Conservation (phyloP, 352 stramenopile species). For the Halophytophthora batemanensis region DNA sequence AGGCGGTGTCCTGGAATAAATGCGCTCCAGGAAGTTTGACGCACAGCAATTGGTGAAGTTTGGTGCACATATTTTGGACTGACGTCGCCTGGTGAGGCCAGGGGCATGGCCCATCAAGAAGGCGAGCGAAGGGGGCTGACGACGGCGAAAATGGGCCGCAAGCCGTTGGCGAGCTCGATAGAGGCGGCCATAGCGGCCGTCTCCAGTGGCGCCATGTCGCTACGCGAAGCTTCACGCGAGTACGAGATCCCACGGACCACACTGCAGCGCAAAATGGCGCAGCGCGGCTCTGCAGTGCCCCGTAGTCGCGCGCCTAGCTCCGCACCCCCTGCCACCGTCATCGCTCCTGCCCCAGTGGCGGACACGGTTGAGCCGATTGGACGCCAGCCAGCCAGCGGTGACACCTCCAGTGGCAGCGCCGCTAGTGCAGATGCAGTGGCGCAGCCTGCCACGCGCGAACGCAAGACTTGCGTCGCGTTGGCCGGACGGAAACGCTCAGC, state of each 20-base stretch:
- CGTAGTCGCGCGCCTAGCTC: neutral
- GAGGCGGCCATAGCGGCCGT: constrained; percentile 65
- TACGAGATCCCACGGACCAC: constrained; percentile 71
- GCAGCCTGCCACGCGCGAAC: neutral
- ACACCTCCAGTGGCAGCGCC: constrained; percentile 16
- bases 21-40: too few species aligned
- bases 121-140: neutral
- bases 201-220: constrained; percentile 49
- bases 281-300: neutral
- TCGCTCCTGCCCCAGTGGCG: constrained; percentile 7
- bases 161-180: constrained; percentile 17
- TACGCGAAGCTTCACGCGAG: constrained; percentile 70
- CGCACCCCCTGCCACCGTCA: constrained; percentile 6
- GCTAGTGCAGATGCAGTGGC: constrained; percentile 15
- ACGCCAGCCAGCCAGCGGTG: neutral
- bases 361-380: constrained; percentile 6
- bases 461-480: neutral
- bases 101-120: neutral
- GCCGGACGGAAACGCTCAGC: constrained; percentile 47
- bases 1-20: too few species aligned
- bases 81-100: too few species aligned
- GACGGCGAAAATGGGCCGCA: constrained; percentile 14
- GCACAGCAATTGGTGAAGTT: too few species aligned
- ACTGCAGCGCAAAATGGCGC: constrained; percentile 63
- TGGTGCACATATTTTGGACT: too few species aligned